These are phyloP conservation scores for Strobilomyces dryophilus DNA, from an alignment of 768 basidiomycete genomes.

Conservation along the genomic window DNA sequence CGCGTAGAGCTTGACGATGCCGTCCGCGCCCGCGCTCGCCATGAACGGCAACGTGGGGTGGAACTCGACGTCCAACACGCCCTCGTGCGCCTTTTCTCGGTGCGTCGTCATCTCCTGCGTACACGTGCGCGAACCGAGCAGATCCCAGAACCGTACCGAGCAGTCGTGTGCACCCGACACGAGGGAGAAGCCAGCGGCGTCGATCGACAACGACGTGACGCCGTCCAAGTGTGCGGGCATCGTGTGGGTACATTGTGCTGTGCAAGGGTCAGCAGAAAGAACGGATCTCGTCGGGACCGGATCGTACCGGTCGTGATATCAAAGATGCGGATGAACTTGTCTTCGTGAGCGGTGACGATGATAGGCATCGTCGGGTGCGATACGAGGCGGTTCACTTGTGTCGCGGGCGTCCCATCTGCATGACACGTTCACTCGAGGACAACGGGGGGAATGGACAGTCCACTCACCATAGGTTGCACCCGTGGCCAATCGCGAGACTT, in stretches of 20 bases:
- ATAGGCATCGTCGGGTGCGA: constrained; percentile 90
- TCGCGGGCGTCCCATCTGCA: constrained; percentile 67
- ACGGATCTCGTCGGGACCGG: background rate
- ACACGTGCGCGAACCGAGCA: constrained; percentile 74
- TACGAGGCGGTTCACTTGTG: constrained; percentile 81
- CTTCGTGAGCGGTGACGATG: constrained; percentile 88
- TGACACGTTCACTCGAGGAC: background rate
- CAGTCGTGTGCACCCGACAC: constrained; percentile 93
- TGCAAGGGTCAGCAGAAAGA: constrained; percentile 1
- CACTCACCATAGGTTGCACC: constrained; percentile 55
- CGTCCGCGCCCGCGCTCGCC: constrained; percentile 95
- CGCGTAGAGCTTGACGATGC: constrained; percentile 87
- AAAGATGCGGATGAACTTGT: constrained; percentile 88
- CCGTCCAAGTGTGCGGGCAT: constrained; percentile 90
- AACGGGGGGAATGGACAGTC: background rate
- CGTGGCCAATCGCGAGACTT: constrained; percentile 57
- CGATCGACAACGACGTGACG: constrained; percentile 87
- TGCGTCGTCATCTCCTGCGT: constrained; percentile 88
- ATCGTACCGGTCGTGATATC: constrained; percentile 74
- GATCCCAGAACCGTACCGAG: constrained; percentile 92
- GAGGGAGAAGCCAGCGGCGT: constrained; percentile 81
- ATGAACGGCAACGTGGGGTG: constrained; percentile 81
- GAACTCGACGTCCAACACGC: constrained; percentile 84
- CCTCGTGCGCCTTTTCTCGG: constrained; percentile 86
- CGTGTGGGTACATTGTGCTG: constrained; percentile 84